Conservation (phyloP, 305 asterid genomes). For the Nicotiana rustica region DNA sequence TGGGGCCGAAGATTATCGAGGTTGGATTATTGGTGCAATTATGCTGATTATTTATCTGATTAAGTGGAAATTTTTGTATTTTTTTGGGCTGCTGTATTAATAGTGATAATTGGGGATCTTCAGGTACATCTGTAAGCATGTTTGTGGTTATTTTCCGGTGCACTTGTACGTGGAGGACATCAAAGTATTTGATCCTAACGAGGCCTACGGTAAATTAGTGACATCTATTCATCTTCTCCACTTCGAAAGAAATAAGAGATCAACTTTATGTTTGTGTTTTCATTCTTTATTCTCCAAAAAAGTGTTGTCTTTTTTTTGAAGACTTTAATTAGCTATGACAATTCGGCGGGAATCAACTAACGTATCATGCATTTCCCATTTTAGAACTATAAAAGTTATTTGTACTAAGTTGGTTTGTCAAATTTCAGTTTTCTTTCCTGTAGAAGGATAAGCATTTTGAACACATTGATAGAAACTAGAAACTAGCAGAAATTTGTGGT, state of each 20-base stretch:
- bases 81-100: not conserved
- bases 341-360: not conserved
- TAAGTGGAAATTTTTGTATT: constrained; percentile 27
- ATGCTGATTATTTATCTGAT: not conserved
- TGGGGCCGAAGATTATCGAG: constrained; percentile 72
- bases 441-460: not conserved
- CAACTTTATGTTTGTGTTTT: not conserved
- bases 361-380: not conserved
- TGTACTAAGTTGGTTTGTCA: not conserved
- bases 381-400: not conserved
- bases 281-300: not conserved
- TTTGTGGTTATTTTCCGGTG: constrained; percentile 92
- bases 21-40: constrained; percentile 41
- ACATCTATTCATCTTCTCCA: not conserved
- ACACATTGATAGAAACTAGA: not conserved
- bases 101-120: not conserved
- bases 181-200: constrained; percentile 92
- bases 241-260: not conserved
- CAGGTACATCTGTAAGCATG: constrained; percentile 96
- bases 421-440: not conserved
- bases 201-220: constrained; percentile 76
- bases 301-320: too few relatives aligned
- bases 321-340: not conserved
- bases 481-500: not conserved
- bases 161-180: constrained; percentile 84